Evolutionary conservation across 2,329 filamentous ascomycete genomes (phyloP), one percentile per base, ranked within the genome.

Genomic region (Hypoxylon sp.): DNA sequence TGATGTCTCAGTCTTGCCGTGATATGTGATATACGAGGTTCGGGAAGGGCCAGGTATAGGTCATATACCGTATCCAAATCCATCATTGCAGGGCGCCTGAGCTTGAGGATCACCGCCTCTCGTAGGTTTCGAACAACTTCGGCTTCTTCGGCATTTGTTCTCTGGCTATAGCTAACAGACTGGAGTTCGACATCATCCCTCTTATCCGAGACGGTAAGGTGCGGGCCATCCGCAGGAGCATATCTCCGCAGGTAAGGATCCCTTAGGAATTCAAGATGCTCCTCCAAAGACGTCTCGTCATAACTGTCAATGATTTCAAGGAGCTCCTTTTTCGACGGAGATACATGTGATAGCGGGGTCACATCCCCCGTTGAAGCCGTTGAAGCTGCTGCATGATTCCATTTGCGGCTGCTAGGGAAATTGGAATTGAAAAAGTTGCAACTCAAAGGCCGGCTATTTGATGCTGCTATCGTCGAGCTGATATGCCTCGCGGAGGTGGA

Each of bases 221-320:
- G 77, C 0, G 84, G 84, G 0, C 80, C 82, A 57, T 85, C 80
- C 1, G 84, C 75, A 6, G 78, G 78, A 7, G 86, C 86, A 70
- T 87, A 88, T 12, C 83, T 81, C 30, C 83, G 80, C 50, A 83
- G 78, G 65, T 84, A 87, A 0, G 85, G 86, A 62, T 88, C 84
- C 22, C 79, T 80, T 48, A 86, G 73, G 45, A 82, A 81, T 32
- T 83, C 77, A 42, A 88, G 76, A 64, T 87, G 82, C 26, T 88
- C 84, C 12, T 87, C 82, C 9, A 85, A 82, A 4, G 79, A 79
- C 16, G 78, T 78, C 49, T 80, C 80, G 44, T 80, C 79, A 42
- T 83, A 83, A 18, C 82, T 80, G 42, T 83, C 82, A 45, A 90
- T 81, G 48, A 88, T 78, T 0, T 78, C 80, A 61, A 89, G 78